Evolutionary conservation across 2,329 filamentous ascomycete genomes (phyloP), one percentile per base, ranked within the genome.

Genomic region (Paracamarosporium sp.): DNA sequence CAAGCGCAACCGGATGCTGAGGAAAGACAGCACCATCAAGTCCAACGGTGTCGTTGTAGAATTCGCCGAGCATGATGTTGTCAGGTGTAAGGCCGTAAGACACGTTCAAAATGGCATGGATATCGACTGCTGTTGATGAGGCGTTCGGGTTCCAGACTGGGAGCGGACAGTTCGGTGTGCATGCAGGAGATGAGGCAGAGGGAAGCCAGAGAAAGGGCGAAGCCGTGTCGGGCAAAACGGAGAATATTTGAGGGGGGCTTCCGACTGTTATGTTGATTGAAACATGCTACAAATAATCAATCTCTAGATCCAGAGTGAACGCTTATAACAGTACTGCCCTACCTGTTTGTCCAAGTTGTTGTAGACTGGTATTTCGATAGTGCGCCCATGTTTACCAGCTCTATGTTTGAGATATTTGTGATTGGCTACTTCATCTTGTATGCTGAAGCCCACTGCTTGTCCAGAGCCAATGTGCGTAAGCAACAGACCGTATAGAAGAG

Each of bases 21-120:
- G 38, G 3, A 4, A 61, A 15, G 27, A 38, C 17, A 8, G 48
- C 43, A 25, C 43, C 36, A 6, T 50, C 58, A 24, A 60, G 13
- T 5, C 33, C 46, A 4, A 64, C 12, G 5, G 41, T 62, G 30
- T 64, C 61, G 20, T 61, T 61, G 55, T 60, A 63, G 45, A 60
- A 64, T 11, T 48, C 40, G 11, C 61, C 63, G 4, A 60, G 12
- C 43, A 63, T 55, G 17, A 55, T 52, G 5, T 57, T 55, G 27
- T 60, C 59, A 12, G 57, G 61, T 2, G 63, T 62, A 13, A 64
- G 51, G 5, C 59, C 61, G 24, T 60, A 65, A 33, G 58, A 53
- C 0, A 48, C 63, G 28, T 62, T 59, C 30, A 58, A 62, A 2
- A 59, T 38, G 5, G 46, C 9, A 20, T 41, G 20, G 17, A 50